Evolutionary conservation across 495 filamentous ascomycete species (phyloP).

Genomic region (Glarea lozoyensis): DNA sequence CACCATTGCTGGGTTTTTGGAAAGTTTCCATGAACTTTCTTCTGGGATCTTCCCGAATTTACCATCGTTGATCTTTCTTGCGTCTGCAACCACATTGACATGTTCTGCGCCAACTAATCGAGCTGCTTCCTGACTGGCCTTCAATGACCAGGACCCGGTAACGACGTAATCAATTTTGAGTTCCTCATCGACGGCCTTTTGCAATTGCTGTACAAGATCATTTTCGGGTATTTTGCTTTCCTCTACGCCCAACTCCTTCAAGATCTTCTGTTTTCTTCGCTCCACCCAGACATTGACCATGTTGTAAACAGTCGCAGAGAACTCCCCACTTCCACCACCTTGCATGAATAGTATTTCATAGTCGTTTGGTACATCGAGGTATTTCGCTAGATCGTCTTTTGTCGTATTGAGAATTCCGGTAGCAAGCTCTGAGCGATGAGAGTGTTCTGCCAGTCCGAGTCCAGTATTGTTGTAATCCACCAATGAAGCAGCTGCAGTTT

Average conservation of each 20-base stretch:
- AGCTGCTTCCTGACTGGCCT: slow-evolving; percentile 79
- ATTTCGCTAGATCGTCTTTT: slow-evolving; percentile 54
- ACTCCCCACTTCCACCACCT: slow-evolving; percentile 73
- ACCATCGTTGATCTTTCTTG: slow-evolving; percentile 60
- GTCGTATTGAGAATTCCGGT: slow-evolving; percentile 56
- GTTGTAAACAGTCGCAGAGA: slow-evolving; percentile 75
- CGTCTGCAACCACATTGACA: slow-evolving; percentile 71
- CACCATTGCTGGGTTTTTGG: slow-evolving; percentile 63
- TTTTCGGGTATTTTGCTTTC: slow-evolving; percentile 31
- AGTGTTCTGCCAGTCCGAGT: slow-evolving; percentile 76
- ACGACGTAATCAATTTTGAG: slow-evolving; percentile 83
- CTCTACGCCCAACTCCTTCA: slow-evolving; percentile 25
- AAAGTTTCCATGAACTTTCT: slow-evolving; percentile 69
- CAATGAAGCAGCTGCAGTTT: slow-evolving; percentile 62
- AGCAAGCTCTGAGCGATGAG: slow-evolving; percentile 76
- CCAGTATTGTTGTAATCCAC: slow-evolving; percentile 77
- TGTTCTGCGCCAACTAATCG: slow-evolving; percentile 66
- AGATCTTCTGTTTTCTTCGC: slow-evolving; percentile 36
- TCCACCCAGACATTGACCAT: slow-evolving; percentile 75
- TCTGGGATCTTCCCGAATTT: slow-evolving; percentile 82
- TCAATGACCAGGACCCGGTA: slow-evolving; percentile 87
- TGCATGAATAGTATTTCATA: slow-evolving; percentile 80
- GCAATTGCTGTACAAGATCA: slow-evolving; percentile 49
- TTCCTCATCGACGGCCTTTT: slow-evolving; percentile 52
- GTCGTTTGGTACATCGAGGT: slow-evolving; percentile 65